Evolutionary conservation across 441 rosid genomes (phyloP), one percentile per base, ranked within the genome.

Genomic region (Rhodomyrtus psidioides): DNA sequence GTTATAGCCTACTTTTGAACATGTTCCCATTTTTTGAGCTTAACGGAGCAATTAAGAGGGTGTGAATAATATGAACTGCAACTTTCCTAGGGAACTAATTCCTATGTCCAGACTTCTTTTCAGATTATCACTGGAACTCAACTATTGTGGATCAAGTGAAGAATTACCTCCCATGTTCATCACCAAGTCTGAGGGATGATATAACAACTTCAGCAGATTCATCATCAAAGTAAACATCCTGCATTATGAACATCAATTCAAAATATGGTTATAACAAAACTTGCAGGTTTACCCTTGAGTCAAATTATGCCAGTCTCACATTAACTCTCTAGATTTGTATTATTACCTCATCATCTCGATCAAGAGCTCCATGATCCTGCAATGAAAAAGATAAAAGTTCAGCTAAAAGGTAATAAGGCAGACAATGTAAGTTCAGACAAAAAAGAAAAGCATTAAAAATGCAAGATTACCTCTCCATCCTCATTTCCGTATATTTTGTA

Each of bases 201-300:
- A 96, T 94, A 55, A 98, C 98, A 81, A 94, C 97, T 88, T 95
- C 98, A 82, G 98, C 95, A 87, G 99, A 94, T 87, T 96, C 99
- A 88, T 97, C 98, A 70, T 95, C 97, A 58, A 96, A 95, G 91
- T 94, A 96, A 24, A 94, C 96, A 92, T 95, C 97, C 99, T 96
- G 96, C 88, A 92, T 55, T 81, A 65, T 27, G 27, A 34, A 30
- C 84, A 83, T 82, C 42, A 30, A 84, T 12, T 53, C 46, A 83
- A 42, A 17, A 42, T 54, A 49, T 46, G 86, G 60, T 70, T 86
- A 54, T n/a, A 57, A 39, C 56, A 14, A 65, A 15, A 26, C 58
- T 53, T 55, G 6, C 56, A 28, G 44, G 55, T 59, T 28, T 53
- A 82, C 30, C 83, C 79, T 70, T 70, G n/a, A 70, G 16, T 39